Conservation (phyloP, 306 rosid species). For the Acacia confusa region DNA sequence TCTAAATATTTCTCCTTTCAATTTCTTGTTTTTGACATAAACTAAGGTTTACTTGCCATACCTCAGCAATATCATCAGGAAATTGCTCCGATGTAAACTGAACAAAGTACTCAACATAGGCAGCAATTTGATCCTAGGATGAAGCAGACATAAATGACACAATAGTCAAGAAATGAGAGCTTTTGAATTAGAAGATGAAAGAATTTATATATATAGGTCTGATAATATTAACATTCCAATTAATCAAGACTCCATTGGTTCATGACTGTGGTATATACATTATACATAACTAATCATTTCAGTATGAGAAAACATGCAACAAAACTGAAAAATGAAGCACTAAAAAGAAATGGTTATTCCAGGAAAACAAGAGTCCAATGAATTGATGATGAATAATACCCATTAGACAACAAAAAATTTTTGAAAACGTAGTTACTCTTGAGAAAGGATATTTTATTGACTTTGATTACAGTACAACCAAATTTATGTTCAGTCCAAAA, state of each 20-base stretch:
- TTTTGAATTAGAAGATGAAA: background rate
- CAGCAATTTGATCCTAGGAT: slow-evolving; percentile 80
- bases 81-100: slow-evolving; percentile 95
- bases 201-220: background rate
- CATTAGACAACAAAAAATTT: background rate
- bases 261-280: background rate
- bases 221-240: background rate
- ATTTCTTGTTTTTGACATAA: slow-evolving; percentile 3
- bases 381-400: background rate
- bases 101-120: slow-evolving; percentile 90
- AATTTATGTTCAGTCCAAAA: background rate
- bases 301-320: background rate
- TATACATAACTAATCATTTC: background rate
- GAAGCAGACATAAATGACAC: slow-evolving; percentile 19
- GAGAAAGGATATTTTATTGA: background rate
- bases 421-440: background rate
- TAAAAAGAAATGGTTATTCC: background rate
- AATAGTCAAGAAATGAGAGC: slow-evolving; percentile 17
- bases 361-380: background rate
- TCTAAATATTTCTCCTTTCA: slow-evolving; percentile 14
- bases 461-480: background rate
- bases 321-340: background rate
- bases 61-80: slow-evolving; percentile 91
- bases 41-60: slow-evolving; percentile 35
- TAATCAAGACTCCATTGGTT: background rate